These are phyloP conservation scores for Vitis rupestris DNA, from an alignment of 164 flowering plant genomes.

Conservation along the genomic window DNA sequence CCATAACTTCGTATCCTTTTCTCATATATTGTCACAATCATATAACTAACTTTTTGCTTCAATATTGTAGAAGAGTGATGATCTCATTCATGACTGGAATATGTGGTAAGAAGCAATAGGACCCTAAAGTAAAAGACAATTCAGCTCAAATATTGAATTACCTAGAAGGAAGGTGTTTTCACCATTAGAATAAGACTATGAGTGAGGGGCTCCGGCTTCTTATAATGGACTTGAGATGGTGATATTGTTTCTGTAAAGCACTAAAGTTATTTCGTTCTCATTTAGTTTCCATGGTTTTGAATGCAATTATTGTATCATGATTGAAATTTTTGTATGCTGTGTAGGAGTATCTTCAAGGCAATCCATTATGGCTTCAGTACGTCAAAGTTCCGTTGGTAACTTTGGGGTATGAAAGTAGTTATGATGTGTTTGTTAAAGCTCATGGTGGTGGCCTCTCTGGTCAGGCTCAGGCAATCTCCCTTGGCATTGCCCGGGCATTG, in stretches of 20 bases:
- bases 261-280: background rate
- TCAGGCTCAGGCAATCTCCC: slow-evolving; percentile 95
- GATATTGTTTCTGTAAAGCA: background rate
- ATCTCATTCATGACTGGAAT: background rate
- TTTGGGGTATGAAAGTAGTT: slow-evolving; percentile 72
- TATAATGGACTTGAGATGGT: background rate
- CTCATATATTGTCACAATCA: too few species aligned
- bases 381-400: slow-evolving; percentile 71
- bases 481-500: slow-evolving; percentile 90
- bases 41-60: background rate
- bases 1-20: background rate
- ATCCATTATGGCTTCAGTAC: slow-evolving; percentile 89
- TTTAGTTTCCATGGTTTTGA: background rate
- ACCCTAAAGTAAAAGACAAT: background rate
- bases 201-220: background rate
- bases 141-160: background rate
- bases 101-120: background rate
- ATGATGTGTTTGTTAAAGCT: slow-evolving; percentile 93
- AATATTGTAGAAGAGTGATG: background rate
- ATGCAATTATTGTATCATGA: background rate
- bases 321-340: slow-evolving; percentile 10
- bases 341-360: slow-evolving; percentile 97
- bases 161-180: background rate
- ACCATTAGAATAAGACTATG: background rate
- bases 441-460: slow-evolving; percentile 97